Percentiles rank a stretch among this genome's conserved stretches.
phyloP scores from a whole-genome alignment of 164 flowering plant species.

The Paratinospora sagittata region DNA sequence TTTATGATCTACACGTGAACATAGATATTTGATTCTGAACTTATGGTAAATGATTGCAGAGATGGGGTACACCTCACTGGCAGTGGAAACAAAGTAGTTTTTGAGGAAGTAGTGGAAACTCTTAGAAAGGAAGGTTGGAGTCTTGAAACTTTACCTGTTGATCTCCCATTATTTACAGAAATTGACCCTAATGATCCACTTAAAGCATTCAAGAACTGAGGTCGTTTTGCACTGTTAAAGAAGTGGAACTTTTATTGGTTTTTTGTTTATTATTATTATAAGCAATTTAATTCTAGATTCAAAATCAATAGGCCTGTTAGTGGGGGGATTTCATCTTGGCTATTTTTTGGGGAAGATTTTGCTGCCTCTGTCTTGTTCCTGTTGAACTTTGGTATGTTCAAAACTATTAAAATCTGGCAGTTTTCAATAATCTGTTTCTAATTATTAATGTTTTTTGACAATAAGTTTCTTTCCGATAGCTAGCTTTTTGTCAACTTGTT shows the following conservation, averaged over 20 bases:
- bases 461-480: neutral
- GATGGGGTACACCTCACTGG: constrained; percentile 72
- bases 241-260: neutral
- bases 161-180: constrained; percentile 54
- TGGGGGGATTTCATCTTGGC: neutral
- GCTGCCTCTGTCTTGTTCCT: neutral
- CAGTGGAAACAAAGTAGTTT: constrained; percentile 53
- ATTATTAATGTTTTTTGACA: neutral
- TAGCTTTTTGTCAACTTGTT: neutral
- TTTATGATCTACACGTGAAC: neutral
- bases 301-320: neutral
- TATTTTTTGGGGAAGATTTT: neutral
- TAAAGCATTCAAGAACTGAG: constrained; percentile 39
- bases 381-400: neutral
- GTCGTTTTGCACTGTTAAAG: neutral
- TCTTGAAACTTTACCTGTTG: constrained; percentile 40
- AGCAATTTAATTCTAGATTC: neutral
- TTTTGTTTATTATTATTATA: neutral
- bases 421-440: neutral
- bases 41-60: constrained; percentile 30
- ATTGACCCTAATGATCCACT: constrained; percentile 64
- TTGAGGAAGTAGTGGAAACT: constrained; percentile 47
- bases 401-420: neutral
- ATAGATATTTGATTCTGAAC: neutral
- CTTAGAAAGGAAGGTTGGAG: constrained; percentile 42